phyloP scores from a whole-genome alignment of 2,329 filamentous ascomycete species.

The Dactylella cylindrospora region DNA sequence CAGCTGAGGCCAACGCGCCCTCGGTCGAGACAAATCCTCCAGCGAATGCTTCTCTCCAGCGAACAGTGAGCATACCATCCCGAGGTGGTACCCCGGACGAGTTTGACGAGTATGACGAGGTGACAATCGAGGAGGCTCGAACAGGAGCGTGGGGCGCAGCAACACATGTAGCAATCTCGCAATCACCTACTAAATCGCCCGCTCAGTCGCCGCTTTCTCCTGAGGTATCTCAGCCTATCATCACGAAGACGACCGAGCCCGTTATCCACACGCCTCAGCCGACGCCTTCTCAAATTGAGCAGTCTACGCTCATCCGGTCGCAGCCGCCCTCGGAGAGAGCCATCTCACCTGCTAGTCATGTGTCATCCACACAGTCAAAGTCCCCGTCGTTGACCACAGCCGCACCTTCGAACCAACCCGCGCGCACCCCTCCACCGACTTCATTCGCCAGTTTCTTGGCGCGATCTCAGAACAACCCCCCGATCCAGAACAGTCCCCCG shows the following conservation, averaged over 20 bases:
- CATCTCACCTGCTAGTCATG: conserved; percentile 34
- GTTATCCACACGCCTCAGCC: conserved; percentile 39
- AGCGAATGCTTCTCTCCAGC: conserved; percentile 1
- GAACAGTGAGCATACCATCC: conserved; percentile 7
- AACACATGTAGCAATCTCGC: conserved; percentile 37
- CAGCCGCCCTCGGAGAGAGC: conserved; percentile 23
- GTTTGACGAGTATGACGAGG: conserved; percentile 35
- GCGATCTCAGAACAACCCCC: conserved; percentile 24
- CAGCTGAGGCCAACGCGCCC: conserved; percentile 3
- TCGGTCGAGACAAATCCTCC: conserved; percentile 7
- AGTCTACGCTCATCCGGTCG: conserved; percentile 17
- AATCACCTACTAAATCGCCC: conserved; percentile 36
- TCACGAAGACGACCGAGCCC: conserved; percentile 33
- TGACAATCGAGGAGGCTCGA: conserved; percentile 29
- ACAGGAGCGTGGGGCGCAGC: conserved; percentile 32
- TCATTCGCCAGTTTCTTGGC: conserved; percentile 38
- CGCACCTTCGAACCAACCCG: conserved; percentile 8
- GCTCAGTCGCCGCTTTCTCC: conserved; percentile 12
- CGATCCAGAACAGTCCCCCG: conserved; percentile 15
- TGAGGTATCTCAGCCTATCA: conserved; percentile 38
- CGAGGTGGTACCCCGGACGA: conserved; percentile 27
- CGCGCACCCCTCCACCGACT: conserved; percentile 27
- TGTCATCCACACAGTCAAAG: conserved; percentile 33
- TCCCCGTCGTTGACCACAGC: conserved; percentile 19
- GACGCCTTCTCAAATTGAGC: conserved; percentile 18